Base-by-base conservation (phyloP, 1,139 yeast genomes). In the Blastobotrys ciferrii region DNA sequence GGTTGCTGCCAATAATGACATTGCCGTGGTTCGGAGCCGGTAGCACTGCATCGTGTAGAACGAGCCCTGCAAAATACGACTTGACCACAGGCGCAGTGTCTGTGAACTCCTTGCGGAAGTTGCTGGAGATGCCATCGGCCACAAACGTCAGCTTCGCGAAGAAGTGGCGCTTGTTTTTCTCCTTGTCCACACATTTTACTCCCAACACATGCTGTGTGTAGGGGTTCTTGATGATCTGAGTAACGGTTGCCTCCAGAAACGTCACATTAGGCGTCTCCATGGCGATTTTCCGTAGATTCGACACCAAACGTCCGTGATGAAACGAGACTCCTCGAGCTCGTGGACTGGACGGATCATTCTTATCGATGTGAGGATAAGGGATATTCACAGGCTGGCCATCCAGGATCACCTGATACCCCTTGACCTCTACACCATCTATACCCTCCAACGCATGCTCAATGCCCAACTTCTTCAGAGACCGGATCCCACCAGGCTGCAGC, bases 51-150 rank as follows among this genome's bases (percentile, higher is more conserved):
- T 91, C 73, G 55, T 76, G 72, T 57, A 92, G 73, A 45, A 86
- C 81, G 58, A 92, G 71, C 2, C 96, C 98, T 20, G 91, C 85
- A 66, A 92, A 94, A 61, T 92, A 85, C 4, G 96, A 87, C 23
- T 84, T 87, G 23, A 87, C 79, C 0, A 67, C 61, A 3, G 97
- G 94, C 20, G 76, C 74, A 58, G 79, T 76, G 32, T 76, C 71
- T 14, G 77, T 72, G 47, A 86, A 74, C 54, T 82, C 84, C 64
- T 82, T 87, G 64, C 99, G 80, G 72, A 92, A 89, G 66, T 85
- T 89, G 52, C 97, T 88, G 62, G 88, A 89, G 52, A 92, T 91
- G 49, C 99, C 99, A 68, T 92, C 99, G 62, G 96, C 88, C 48
- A 87, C 78, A 33, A 91, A 74, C 4, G 91, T 84, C 53, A 89